phyloP scores from a whole-genome alignment of 495 filamentous ascomycete genomes.

The Viridothelium virens region DNA sequence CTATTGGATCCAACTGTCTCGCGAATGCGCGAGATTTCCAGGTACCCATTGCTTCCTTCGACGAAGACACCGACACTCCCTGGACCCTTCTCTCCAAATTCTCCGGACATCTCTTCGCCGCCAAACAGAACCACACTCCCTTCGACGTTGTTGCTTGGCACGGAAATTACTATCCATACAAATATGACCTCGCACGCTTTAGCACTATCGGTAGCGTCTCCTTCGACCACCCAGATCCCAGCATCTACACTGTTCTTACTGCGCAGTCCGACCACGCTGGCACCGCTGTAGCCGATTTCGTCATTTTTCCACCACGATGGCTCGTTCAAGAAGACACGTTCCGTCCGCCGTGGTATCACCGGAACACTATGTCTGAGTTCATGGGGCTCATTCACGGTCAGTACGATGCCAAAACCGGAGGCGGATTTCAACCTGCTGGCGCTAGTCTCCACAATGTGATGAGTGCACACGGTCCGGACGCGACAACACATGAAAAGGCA shows the following conservation, averaged over 20 bases:
- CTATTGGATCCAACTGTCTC: constrained; percentile 79
- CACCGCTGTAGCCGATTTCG: constrained; percentile 73
- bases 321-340: constrained; percentile 70
- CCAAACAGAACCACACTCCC: constrained; percentile 63
- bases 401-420: constrained; percentile 59
- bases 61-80: constrained; percentile 45
- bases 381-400: constrained; percentile 68
- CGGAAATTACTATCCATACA: constrained; percentile 72
- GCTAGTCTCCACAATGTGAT: constrained; percentile 58
- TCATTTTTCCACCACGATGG: constrained; percentile 79
- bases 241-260: constrained; percentile 74
- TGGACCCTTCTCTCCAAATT: constrained; percentile 71
- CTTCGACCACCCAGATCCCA: constrained; percentile 75
- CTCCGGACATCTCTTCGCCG: constrained; percentile 67
- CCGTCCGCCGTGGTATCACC: constrained; percentile 76
- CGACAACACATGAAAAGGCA: constrained; percentile 50
- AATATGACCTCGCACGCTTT: constrained; percentile 79
- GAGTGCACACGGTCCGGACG: constrained; percentile 56
- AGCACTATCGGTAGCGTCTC: constrained; percentile 65
- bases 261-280: constrained; percentile 58
- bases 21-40: constrained; percentile 89
- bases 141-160: constrained; percentile 86
- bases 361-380: constrained; percentile 79
- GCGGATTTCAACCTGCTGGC: constrained; percentile 55
- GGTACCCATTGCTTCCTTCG: constrained; percentile 68